Conservation (phyloP, 2,329 filamentous ascomycete species). For the Sporothrix globosa region DNA sequence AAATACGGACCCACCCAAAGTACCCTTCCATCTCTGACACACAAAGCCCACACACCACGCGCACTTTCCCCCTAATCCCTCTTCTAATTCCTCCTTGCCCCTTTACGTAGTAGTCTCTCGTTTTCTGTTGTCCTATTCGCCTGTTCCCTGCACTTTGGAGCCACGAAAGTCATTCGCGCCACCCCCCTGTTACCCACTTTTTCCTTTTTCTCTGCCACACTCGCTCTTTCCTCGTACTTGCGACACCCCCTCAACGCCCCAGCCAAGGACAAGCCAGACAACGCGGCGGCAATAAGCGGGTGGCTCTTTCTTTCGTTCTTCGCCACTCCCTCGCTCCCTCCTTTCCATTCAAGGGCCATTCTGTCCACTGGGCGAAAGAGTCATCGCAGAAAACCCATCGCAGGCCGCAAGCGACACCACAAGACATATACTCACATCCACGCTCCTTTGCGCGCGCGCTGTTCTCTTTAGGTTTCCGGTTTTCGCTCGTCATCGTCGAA, state of each 20-base stretch:
- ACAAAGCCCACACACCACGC: conserved; percentile 16
- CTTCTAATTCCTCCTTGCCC: not conserved
- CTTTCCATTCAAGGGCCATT: conserved; percentile 14
- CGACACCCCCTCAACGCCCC: conserved; percentile 26
- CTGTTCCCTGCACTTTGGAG: conserved; percentile 41
- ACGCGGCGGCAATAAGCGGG: conserved; percentile 34
- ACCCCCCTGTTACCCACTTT: conserved; percentile 35
- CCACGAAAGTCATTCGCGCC: conserved; percentile 38
- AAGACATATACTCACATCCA: conserved; percentile 36
- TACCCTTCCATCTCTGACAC: conserved; percentile 37
- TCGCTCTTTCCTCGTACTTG: conserved; percentile 15
- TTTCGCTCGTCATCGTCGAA: conserved; percentile 29
- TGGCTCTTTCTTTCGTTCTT: conserved; percentile 28
- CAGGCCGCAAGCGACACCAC: conserved; percentile 31
- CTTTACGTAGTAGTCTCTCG: not conserved
- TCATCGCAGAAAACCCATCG: conserved; percentile 36
- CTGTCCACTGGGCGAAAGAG: conserved; percentile 33
- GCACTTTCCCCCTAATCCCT: not conserved
- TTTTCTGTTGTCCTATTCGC: conserved; percentile 9
- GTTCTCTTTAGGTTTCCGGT: conserved; percentile 31
- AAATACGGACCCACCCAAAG: conserved; percentile 39
- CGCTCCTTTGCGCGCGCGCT: conserved; percentile 32
- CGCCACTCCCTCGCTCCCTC: conserved; percentile 23
- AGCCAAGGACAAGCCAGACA: conserved; percentile 35
- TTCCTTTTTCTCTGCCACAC: conserved; percentile 25